phyloP scores from a whole-genome alignment of 805 yeast genomes.

The Cyberlindnera maritima region DNA sequence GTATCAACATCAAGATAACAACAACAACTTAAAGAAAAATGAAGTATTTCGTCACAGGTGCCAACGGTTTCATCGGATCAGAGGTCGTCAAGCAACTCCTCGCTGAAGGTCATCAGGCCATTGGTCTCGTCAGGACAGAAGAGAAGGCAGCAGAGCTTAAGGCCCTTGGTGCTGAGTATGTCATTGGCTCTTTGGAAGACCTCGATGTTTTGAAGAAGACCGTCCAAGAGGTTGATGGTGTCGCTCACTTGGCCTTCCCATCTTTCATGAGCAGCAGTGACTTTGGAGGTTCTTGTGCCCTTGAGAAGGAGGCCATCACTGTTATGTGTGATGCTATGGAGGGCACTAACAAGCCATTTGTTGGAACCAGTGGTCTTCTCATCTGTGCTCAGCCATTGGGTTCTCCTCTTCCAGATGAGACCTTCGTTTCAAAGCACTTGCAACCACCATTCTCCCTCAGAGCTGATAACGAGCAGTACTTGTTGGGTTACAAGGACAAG shows the following conservation, averaged over 20 bases:
- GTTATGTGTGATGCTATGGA: slow-evolving; percentile 28
- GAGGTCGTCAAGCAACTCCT: slow-evolving; percentile 24
- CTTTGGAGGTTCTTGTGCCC: slow-evolving; percentile 14
- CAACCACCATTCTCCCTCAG: slow-evolving; percentile 9
- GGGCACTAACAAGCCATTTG: slow-evolving; percentile 31
- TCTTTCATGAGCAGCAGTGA: slow-evolving; percentile 32
- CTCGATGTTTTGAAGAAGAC: slow-evolving; percentile 28
- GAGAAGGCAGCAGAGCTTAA: slow-evolving; percentile 27
- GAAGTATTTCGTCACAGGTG: slow-evolving; percentile 37
- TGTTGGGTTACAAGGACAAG: slow-evolving; percentile 18
- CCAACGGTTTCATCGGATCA: slow-evolving; percentile 33
- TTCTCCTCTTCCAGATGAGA: slow-evolving; percentile 11
- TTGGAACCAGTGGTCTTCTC: slow-evolving; percentile 27
- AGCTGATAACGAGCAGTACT: slow-evolving; percentile 16
- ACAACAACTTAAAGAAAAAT: no score
- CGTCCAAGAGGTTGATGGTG: slow-evolving; percentile 33
- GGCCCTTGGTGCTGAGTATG: slow-evolving; percentile 22
- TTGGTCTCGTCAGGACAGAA: slow-evolving; percentile 34
- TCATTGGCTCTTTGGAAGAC: slow-evolving; percentile 25
- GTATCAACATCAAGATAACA: no score
- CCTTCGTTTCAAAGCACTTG: not conserved
- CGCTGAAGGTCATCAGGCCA: slow-evolving; percentile 27
- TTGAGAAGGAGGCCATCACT: slow-evolving; percentile 29
- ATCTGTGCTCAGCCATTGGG: slow-evolving; percentile 5
- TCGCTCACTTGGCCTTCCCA: slow-evolving; percentile 35